Conservation (phyloP, 2,329 filamentous ascomycete genomes). For the Amylocarpus encephaloides region DNA sequence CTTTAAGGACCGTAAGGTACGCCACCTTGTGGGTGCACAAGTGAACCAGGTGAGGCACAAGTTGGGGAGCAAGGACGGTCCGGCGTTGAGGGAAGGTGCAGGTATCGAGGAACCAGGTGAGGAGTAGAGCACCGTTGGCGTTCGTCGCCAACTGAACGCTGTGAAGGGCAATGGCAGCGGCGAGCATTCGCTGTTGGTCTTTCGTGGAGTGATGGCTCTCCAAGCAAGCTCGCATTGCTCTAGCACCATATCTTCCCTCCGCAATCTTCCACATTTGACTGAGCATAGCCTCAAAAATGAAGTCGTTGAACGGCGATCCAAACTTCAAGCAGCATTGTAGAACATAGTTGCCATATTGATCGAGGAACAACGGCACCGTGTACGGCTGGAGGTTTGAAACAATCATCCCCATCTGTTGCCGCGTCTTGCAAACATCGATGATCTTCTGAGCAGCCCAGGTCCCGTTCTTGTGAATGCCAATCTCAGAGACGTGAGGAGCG, state of each 20-base stretch:
- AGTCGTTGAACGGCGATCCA: slow-evolving; percentile 81
- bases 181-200: slow-evolving; percentile 91
- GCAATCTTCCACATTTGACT: slow-evolving; percentile 88
- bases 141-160: slow-evolving; percentile 95
- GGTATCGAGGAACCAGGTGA: slow-evolving; percentile 98
- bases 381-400: slow-evolving; percentile 79
- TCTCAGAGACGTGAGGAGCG: slow-evolving; percentile 86
- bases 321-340: slow-evolving; percentile 95
- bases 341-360: slow-evolving; percentile 98
- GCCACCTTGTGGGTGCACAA: slow-evolving; percentile 98
- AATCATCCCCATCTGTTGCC: slow-evolving; percentile 75
- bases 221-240: slow-evolving; percentile 92
- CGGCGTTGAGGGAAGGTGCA: slow-evolving; percentile 91
- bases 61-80: slow-evolving; percentile 82
- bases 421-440: slow-evolving; percentile 83
- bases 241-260: slow-evolving; percentile 88
- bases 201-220: slow-evolving; percentile 94
- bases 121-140: slow-evolving; percentile 83
- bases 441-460: slow-evolving; percentile 99
- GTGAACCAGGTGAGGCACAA: slow-evolving; percentile 89
- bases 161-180: slow-evolving; percentile 90
- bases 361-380: slow-evolving; percentile 84
- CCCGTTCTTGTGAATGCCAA: slow-evolving; percentile 97
- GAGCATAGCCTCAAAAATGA: slow-evolving; percentile 97
- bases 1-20: slow-evolving; percentile 93